Evolutionary conservation across 2,329 filamentous ascomycete genomes (phyloP).

Genomic region (Phialophora verrucosa): DNA sequence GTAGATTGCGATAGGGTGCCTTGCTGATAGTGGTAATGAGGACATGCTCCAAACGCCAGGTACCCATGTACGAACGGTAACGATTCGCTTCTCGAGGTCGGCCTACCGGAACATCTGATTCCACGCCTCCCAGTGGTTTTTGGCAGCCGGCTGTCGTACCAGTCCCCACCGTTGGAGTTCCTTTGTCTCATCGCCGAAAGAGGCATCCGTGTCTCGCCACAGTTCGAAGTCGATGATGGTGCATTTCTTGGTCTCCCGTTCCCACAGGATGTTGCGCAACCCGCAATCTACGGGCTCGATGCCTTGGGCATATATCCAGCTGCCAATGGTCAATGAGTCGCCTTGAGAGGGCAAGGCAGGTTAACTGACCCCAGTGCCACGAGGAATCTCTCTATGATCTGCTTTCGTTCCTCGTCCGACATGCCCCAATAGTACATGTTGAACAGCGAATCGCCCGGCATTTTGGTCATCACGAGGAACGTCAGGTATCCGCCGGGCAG

Average conservation of each 20-base stretch:
- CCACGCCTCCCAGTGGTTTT: conserved; percentile 35
- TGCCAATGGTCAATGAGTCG: conserved; percentile 2
- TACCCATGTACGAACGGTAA: neutral
- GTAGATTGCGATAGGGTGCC: neutral
- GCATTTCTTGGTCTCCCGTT: conserved; percentile 31
- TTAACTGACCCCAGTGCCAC: conserved; percentile 29
- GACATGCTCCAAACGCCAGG: neutral
- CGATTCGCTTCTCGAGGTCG: neutral
- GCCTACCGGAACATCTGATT: conserved; percentile 24
- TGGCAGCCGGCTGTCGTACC: conserved; percentile 29
- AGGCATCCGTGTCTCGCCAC: conserved; percentile 30
- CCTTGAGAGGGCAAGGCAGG: neutral
- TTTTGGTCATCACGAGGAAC: conserved; percentile 40
- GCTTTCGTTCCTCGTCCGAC: conserved; percentile 27
- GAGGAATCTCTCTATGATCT: conserved; percentile 29
- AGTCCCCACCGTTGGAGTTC: conserved; percentile 38
- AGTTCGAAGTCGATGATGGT: conserved; percentile 39
- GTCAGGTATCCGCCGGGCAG: conserved; percentile 39
- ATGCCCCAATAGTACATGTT: conserved; percentile 38
- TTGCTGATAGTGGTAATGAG: neutral
- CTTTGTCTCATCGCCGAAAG: conserved; percentile 32
- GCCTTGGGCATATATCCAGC: conserved; percentile 33
- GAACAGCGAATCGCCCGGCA: conserved; percentile 38
- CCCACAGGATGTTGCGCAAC: conserved; percentile 38
- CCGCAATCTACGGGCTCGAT: conserved; percentile 38